phyloP scores from a whole-genome alignment of 495 filamentous ascomycete genomes.

The Aspergillus sclerotioniger region DNA sequence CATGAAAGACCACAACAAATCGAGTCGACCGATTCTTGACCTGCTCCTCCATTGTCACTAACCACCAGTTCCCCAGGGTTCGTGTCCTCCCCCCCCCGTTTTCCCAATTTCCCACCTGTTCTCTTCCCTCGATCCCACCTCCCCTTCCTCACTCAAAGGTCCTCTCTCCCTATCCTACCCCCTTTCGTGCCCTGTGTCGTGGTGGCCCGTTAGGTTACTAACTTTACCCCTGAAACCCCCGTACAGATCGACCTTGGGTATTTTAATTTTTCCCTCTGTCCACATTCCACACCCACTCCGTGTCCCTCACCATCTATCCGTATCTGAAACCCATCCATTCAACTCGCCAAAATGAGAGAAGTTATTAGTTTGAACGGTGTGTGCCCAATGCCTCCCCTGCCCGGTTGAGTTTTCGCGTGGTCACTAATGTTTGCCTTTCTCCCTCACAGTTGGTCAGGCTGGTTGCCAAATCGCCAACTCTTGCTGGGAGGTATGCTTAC shows the following conservation, averaged over 20 bases:
- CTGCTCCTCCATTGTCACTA: conserved; percentile 28
- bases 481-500: conserved; percentile 88
- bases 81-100: conserved; percentile 10
- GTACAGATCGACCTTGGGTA: conserved; percentile 24
- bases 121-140: conserved; percentile 18
- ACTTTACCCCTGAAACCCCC: conserved; percentile 30
- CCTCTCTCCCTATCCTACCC: conserved; percentile 32
- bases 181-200: conserved; percentile 25
- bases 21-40: conserved; percentile 18
- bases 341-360: conserved; percentile 83
- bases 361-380: conserved; percentile 98
- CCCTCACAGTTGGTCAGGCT: conserved; percentile 86
- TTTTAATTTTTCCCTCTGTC: conserved; percentile 20
- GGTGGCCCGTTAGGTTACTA: conserved; percentile 5
- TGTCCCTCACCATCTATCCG: conserved; percentile 10
- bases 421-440: conserved; percentile 25
- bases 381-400: conserved; percentile 30
- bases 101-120: conserved; percentile 21
- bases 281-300: conserved; percentile 13
- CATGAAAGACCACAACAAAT: conserved; percentile 24
- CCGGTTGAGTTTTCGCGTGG: conserved; percentile 10
- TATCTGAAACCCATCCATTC: conserved; percentile 16
- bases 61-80: conserved; percentile 18
- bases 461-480: conserved; percentile 99
- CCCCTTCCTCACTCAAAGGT: conserved; percentile 10